Base-by-base conservation (phyloP, 2,329 filamentous ascomycete species). In the Ceratocystis variospora region DNA sequence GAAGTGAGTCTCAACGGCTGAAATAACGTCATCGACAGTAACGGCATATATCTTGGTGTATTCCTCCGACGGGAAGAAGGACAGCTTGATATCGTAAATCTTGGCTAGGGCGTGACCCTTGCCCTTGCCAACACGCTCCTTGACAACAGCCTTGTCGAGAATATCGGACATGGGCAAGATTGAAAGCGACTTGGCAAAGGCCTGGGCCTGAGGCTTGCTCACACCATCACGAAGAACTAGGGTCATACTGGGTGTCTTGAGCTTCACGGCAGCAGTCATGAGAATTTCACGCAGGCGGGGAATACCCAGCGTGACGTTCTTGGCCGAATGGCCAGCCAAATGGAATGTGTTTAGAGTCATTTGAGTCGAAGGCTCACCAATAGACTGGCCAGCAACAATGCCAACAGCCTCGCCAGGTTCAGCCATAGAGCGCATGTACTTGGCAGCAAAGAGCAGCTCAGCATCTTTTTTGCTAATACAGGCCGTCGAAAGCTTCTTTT, bases 341-440 rank as follows among this genome's bases (percentile, higher is more conserved):
- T 99, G 94, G 84, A 99, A 99, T 33, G 95, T 99, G 78, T 99
- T 99, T 66, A 99, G 79, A 6, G 95, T 99, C 95, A 99, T 99
- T 76, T 99, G 94, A 10, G 94, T 99, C 1, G 92, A 96, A 7
- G 95, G 94, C 74, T 99, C 95, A 73, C 94, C 94, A 53, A 99
- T 87, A 41, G 93, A 97, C 76, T 99, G 94, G 8, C 92, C 92
- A 63, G 95, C 95, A 68, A 99, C 90, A 69, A 99, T 95, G 70
- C 94, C 94, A 31, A 99, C 92, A 31, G 94, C 93, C 78, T 99
- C 95, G 59, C 94, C 94, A 33, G 94, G 90, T 72, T 99, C 93
- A 28, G 96, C 88, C 7, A 96, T 82, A 1, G 92, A 96, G 71
- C 87, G 88, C 70, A 97, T 81, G 73, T 97, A 99, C 75, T 97